Evolutionary conservation across 257 asterid species (phyloP), one percentile per base, ranked within the genome.

Genomic region (Catharanthus roseus): DNA sequence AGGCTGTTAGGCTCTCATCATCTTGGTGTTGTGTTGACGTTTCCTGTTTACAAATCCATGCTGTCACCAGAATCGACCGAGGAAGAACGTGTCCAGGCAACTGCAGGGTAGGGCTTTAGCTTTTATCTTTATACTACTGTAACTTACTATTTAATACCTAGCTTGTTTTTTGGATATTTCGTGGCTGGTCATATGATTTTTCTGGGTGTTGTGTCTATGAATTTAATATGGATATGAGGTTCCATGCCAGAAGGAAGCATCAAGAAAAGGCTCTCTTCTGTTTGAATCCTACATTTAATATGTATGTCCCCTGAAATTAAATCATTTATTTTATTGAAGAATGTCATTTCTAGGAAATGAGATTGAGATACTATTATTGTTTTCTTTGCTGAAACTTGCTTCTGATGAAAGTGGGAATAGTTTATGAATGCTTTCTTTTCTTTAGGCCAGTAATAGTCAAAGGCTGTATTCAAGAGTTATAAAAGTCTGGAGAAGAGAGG

Each of bases 11-110:
- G 89, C 71, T 83, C 90, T 58, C 92, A 83, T 80, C 86, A 88
- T 82, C 93, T 90, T 7, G 98, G 98, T 70, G 98, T 93, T 58
- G 98, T 93, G 75, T 79, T 93, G 85, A 93, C 98, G 5, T 87
- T 93, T 74, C 93, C 98, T 41, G 98, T 93, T 67, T 93, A 90
- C 80, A 84, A 88, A 67, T 85, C 83, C 66, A 82, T 70, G 81
- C 91, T 93, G n/a, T 89, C 92, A 0, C 47, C 77, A 0, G 80
- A 87, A 49, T 95, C 98, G 0, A 86, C 97, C 1, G 84, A 82
- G 68, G 67, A 78, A 33, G 96, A 93, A 57, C 87, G 98, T 0
- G 78, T 90, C 72, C 87, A 82, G 53, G 87, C 92, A 67, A 85
- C 96, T 39, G 90, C 93, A 58, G 98, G 98, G 98, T 93, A 83